Evolutionary conservation across 1,139 yeast genomes (phyloP).

Genomic region (Nadsonia commutata): DNA sequence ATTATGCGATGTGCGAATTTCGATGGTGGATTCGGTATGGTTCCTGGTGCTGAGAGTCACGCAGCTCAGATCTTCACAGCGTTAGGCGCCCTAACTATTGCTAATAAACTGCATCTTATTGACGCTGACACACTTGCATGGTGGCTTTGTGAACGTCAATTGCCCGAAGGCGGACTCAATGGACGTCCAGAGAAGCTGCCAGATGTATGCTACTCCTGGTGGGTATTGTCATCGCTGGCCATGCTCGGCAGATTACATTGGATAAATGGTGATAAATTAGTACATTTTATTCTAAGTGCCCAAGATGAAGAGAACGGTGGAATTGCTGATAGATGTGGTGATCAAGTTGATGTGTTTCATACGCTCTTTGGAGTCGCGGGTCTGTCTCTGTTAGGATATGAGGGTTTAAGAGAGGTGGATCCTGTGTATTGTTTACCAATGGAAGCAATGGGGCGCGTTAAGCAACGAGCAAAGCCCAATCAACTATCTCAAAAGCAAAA

Average conservation of each 20-base stretch:
- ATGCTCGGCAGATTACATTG: conserved; percentile 55
- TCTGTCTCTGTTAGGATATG: conserved; percentile 53
- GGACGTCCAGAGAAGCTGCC: conserved; percentile 96
- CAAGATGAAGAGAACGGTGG: conserved; percentile 81
- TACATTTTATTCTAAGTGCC: conserved; percentile 52
- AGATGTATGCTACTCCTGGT: conserved; percentile 96
- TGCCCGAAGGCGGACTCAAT: conserved; percentile 81
- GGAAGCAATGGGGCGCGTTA: conserved; percentile 21
- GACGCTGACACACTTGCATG: conserved; percentile 38
- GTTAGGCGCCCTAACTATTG: conserved; percentile 62
- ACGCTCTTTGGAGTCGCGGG: conserved; percentile 87
- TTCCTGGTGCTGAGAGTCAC: conserved; percentile 92
- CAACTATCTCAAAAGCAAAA: too few relatives aligned
- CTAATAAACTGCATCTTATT: conserved; percentile 41
- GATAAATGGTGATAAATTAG: conserved; percentile 52
- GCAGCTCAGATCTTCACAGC: conserved; percentile 89
- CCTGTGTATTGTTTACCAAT: conserved; percentile 80
- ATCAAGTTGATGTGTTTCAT: conserved; percentile 85
- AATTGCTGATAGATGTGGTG: conserved; percentile 79
- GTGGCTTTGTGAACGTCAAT: conserved; percentile 90
- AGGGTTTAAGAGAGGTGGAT: conserved; percentile 45
- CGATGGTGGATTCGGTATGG: conserved; percentile 91
- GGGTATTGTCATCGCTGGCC: conserved; percentile 76
- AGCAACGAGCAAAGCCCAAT: too few relatives aligned
- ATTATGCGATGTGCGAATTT: conserved; percentile 65